These are phyloP conservation scores for Trametopsis cervina DNA, from an alignment of 768 basidiomycete species.

Conservation along the genomic window DNA sequence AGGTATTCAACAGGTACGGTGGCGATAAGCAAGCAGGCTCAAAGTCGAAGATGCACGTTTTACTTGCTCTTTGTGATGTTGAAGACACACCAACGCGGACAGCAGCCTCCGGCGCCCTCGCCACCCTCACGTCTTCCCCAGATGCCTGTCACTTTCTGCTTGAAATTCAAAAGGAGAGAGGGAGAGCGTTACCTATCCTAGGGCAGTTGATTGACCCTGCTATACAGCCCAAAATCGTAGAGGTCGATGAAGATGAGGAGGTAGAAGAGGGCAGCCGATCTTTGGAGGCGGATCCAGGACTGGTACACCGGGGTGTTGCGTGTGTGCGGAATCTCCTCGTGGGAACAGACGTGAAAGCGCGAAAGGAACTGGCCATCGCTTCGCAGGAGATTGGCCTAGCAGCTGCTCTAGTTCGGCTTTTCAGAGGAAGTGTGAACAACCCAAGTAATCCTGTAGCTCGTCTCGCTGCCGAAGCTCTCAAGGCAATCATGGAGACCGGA, in stretches of 20 bases:
- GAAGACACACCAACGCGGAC: slow-evolving; percentile 79
- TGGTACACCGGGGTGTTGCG: slow-evolving; percentile 75
- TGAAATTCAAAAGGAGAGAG: slow-evolving; percentile 56
- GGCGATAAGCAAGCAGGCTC: slow-evolving; percentile 34
- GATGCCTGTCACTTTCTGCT: slow-evolving; percentile 56
- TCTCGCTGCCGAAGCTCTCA: slow-evolving; percentile 46
- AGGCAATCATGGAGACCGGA: slow-evolving; percentile 29
- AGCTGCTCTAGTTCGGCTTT: slow-evolving; percentile 41
- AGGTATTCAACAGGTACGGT: slow-evolving; percentile 68
- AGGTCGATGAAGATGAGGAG: slow-evolving; percentile 30
- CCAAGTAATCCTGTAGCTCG: slow-evolving; percentile 33
- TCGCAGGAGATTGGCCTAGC: slow-evolving; percentile 48
- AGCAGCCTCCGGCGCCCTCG: slow-evolving; percentile 89
- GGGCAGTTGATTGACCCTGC: slow-evolving; percentile 61
- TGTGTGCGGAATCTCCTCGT: slow-evolving; percentile 60
- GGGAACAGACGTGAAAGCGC: slow-evolving; percentile 33
- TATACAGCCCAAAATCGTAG: slow-evolving; percentile 26
- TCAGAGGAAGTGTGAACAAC: slow-evolving; percentile 35
- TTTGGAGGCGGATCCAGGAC: slow-evolving; percentile 42
- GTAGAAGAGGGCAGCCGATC: slow-evolving; percentile 16
- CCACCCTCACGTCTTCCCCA: slow-evolving; percentile 62
- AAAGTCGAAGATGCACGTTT: slow-evolving; percentile 67
- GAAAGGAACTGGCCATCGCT: slow-evolving; percentile 41
- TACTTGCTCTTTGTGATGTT: slow-evolving; percentile 81
- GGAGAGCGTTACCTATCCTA: slow-evolving; percentile 58